Conservation (phyloP, 768 basidiomycete genomes). For the Pulveroboletus sp. region DNA sequence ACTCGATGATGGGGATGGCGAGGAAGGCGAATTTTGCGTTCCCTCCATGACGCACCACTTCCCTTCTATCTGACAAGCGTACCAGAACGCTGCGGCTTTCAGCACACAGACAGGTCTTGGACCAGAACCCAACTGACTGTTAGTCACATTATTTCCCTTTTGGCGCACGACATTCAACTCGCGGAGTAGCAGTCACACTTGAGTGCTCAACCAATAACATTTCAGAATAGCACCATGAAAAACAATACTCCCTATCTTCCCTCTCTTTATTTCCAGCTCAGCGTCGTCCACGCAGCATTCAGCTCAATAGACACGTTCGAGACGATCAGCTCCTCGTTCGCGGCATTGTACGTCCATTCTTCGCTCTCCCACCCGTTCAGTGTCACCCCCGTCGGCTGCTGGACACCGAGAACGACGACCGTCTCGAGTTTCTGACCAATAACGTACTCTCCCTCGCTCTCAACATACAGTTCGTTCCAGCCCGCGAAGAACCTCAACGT, state of each 20-base stretch:
- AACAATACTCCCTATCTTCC: neutral
- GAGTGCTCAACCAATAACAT: too few relatives aligned
- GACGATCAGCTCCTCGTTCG: constrained; percentile 40
- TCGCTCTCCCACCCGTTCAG: constrained; percentile 34
- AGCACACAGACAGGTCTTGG: too few relatives aligned
- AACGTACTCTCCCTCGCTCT: constrained; percentile 24
- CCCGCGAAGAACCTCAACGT: constrained; percentile 42
- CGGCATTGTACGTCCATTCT: constrained; percentile 38
- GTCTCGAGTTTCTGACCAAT: constrained; percentile 45
- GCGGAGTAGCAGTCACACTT: too few relatives aligned
- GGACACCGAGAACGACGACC: constrained; percentile 56
- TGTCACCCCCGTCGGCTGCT: constrained; percentile 37
- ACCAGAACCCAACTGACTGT: too few relatives aligned
- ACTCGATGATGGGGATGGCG: too few relatives aligned
- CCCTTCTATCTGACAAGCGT: too few relatives aligned
- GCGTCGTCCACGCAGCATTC: constrained; percentile 31
- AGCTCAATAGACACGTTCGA: constrained; percentile 37
- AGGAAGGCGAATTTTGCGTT: too few relatives aligned
- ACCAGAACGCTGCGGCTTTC: too few relatives aligned
- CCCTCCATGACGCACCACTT: too few relatives aligned
- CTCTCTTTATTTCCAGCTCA: constrained; percentile 32
- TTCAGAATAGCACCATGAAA: neutral
- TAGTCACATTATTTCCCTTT: too few relatives aligned
- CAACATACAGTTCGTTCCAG: constrained; percentile 35
- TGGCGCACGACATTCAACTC: too few relatives aligned